Conservation (phyloP, 805 yeast species). For the Spathaspora sp. region DNA sequence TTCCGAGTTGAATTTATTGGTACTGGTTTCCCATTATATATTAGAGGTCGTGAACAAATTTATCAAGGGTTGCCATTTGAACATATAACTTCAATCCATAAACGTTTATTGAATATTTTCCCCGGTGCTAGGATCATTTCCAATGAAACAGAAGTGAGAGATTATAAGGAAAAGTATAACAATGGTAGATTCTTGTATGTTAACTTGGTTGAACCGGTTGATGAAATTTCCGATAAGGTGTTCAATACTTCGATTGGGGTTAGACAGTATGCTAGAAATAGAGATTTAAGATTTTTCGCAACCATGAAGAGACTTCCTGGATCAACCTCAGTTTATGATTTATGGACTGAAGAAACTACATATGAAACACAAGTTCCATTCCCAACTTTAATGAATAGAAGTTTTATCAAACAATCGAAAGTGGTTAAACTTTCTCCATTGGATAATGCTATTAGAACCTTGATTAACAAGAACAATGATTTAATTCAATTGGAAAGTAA, state of each 20-base stretch:
- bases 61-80: constrained; percentile 88
- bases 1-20: constrained; percentile 82
- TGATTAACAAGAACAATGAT: constrained; percentile 68
- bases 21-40: constrained; percentile 74
- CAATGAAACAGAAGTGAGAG: constrained; percentile 54
- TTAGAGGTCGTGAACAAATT: constrained; percentile 73
- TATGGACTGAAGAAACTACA: constrained; percentile 87
- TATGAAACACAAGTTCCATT: constrained; percentile 72
- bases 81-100: constrained; percentile 79
- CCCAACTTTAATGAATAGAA: constrained; percentile 85
- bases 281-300: constrained; percentile 66
- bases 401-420: constrained; percentile 54
- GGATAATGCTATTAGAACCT: constrained; percentile 71
- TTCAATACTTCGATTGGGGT: constrained; percentile 56
- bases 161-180: constrained; percentile 46
- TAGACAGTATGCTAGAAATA: constrained; percentile 70
- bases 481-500: constrained; percentile 63
- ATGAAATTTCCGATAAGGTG: constrained; percentile 44
- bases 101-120: constrained; percentile 65
- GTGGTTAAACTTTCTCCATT: constrained; percentile 71
- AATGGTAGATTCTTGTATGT: constrained; percentile 75
- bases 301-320: constrained; percentile 72
- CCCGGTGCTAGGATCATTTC: constrained; percentile 78
- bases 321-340: constrained; percentile 61
- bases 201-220: constrained; percentile 66